These are phyloP conservation scores for Mucor lusitanicus DNA, from an alignment of 371 early-diverging fungal genomes.

Conservation along the genomic window DNA sequence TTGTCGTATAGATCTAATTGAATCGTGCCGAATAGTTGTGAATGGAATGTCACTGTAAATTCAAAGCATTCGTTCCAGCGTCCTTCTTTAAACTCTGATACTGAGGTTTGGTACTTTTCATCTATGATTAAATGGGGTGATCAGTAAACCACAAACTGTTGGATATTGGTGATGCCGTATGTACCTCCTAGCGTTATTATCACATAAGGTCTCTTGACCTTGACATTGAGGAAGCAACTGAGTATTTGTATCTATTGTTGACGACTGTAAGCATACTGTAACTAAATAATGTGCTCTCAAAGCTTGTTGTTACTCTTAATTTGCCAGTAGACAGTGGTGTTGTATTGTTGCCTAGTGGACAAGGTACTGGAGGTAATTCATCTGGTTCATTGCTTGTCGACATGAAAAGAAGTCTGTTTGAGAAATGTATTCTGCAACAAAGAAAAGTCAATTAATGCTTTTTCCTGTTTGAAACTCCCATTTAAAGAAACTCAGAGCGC, in stretches of 20 bases:
- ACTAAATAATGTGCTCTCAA: too few relatives aligned
- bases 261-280: background rate
- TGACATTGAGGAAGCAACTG: constrained; percentile 39
- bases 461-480: background rate
- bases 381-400: background rate
- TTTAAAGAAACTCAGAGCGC: background rate
- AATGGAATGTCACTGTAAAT: constrained; percentile 72
- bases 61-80: constrained; percentile 78
- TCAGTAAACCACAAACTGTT: background rate
- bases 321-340: background rate
- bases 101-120: constrained; percentile 66
- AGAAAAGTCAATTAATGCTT: background rate
- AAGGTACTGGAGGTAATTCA: background rate
- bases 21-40: constrained; percentile 75
- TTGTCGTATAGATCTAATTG: constrained; percentile 77
- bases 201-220: constrained; percentile 44
- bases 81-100: constrained; percentile 61
- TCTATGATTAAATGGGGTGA: constrained; percentile 36
- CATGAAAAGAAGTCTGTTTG: background rate
- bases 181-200: constrained; percentile 49
- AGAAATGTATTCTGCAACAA: background rate
- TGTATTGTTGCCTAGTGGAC: background rate
- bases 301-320: constrained; percentile 5
- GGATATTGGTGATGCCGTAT: too few relatives aligned
- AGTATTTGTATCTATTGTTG: constrained; percentile 35